Evolutionary conservation across 2,329 filamentous ascomycete species (phyloP), one percentile per base, ranked within the genome.

Genomic region (Rosellinia necatrix): DNA sequence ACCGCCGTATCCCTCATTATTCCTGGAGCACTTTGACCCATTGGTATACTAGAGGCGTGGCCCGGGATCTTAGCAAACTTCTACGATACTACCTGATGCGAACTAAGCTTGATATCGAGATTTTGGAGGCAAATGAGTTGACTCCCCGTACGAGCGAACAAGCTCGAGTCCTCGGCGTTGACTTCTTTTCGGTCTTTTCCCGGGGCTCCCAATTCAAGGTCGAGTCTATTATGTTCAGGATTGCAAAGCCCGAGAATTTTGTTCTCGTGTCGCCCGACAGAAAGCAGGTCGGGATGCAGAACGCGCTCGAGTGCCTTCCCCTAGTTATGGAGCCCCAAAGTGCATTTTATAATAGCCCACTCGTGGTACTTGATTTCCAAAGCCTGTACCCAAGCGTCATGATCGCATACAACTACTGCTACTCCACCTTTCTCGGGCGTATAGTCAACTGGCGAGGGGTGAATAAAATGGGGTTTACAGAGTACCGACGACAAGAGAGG

Each of bases 401-500:
- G 92, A 97, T 99, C 69, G 94, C 94, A 0, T 97, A 99, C 77
- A 99, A 99, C 68, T 94, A 97, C 70, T 99, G 94, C 75, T 99
- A 99, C 70, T 97, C 94, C 0, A 99, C 94, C 0, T 99, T 92
- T 65, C 80, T 97, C 0, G 94, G 94, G 0, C 85, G 94, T 25
- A 86, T 96, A 34, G 84, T 86, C 24, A 85, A 86, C 64, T 97
- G 93, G 93, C 85, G 91, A n/a, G 92, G 92, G 2, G 86, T 83
- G 25, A 92, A 91, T 76, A 96, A 97, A 74, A 91, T 99, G 88
- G 94, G 94, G 0, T 96, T 97, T 70, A 86, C 86, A 24, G 88
- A 96, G 59, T 97, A 96, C 73, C 81, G 88, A 61, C 85, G 94
- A 21, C 85, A 92, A 62, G 80, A 86, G 29, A 82, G 89, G 13